These are phyloP conservation scores for Mycothermus thermophilus DNA, from an alignment of 495 filamentous ascomycete species.

Conservation along the genomic window DNA sequence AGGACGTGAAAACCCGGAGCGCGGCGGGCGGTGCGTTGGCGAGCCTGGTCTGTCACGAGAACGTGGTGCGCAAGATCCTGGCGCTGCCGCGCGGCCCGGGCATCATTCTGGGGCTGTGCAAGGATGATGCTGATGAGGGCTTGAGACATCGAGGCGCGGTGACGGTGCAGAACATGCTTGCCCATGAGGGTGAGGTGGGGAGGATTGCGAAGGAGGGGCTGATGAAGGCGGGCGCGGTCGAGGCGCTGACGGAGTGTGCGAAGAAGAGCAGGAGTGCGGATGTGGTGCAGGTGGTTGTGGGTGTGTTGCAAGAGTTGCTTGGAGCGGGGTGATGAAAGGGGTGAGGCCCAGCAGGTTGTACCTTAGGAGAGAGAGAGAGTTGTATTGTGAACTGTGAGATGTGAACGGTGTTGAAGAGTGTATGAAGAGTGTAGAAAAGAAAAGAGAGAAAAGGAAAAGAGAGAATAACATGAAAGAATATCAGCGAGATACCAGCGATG, in stretches of 20 bases:
- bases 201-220: slow-evolving; percentile 33
- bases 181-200: slow-evolving; percentile 37
- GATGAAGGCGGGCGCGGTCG: slow-evolving; percentile 38
- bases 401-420: no score
- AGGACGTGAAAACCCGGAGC: slow-evolving; percentile 62
- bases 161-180: slow-evolving; percentile 51
- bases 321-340: slow-evolving; percentile 12
- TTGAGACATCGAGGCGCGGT: slow-evolving; percentile 67
- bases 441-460: no score
- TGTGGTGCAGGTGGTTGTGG: slow-evolving; percentile 49
- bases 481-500: no score
- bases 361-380: no score
- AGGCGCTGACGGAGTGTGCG: slow-evolving; percentile 46
- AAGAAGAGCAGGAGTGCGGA: slow-evolving; percentile 49
- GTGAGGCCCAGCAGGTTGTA: no score
- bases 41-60: slow-evolving; percentile 64
- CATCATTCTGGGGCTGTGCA: slow-evolving; percentile 57
- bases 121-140: slow-evolving; percentile 63
- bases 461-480: no score
- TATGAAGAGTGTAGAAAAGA: no score
- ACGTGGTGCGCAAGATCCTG: slow-evolving; percentile 52
- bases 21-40: slow-evolving; percentile 85
- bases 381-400: no score
- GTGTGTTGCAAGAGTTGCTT: slow-evolving; percentile 47
- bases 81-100: slow-evolving; percentile 53